Conservation (phyloP, 495 filamentous ascomycete genomes). For the Aspergillus homomorphus region DNA sequence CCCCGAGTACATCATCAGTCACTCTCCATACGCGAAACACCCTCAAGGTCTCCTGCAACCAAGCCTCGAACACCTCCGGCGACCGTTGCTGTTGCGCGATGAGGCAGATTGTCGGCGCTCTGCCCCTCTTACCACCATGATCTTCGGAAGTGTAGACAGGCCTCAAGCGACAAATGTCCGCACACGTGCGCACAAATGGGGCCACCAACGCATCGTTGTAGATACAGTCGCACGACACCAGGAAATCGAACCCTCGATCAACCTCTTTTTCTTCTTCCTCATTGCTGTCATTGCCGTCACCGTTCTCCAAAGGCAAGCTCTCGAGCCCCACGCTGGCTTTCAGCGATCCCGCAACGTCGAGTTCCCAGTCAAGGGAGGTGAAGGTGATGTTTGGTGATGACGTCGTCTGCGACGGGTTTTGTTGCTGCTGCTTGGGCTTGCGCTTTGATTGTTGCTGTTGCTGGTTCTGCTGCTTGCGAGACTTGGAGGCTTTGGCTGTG, state of each 20-base stretch:
- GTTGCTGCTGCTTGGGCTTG: constrained; percentile 1
- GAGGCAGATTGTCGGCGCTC: constrained; percentile 60
- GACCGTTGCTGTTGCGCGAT: constrained; percentile 84
- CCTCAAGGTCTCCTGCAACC: constrained; percentile 64
- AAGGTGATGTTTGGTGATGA: constrained; percentile 35
- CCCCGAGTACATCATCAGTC: constrained; percentile 56
- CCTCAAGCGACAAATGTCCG: constrained; percentile 66
- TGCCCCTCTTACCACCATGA: not conserved
- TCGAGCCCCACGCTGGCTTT: constrained; percentile 25
- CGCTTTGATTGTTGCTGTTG: not conserved
- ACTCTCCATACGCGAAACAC: constrained; percentile 75
- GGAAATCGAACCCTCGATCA: constrained; percentile 49
- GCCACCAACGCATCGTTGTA: constrained; percentile 82
- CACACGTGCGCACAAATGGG: constrained; percentile 80
- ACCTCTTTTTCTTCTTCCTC: constrained; percentile 17
- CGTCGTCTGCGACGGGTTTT: not conserved
- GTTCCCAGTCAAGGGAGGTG: constrained; percentile 46
- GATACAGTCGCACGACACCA: constrained; percentile 85
- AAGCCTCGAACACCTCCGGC: constrained; percentile 78
- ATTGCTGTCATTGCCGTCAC: constrained; percentile 8
- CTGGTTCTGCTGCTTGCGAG: constrained; percentile 24
- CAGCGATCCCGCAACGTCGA: constrained; percentile 32
- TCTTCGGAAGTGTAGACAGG: constrained; percentile 18
- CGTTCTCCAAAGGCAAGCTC: not conserved
- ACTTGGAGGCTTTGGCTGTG: constrained; percentile 10